Conservation (phyloP, 78 protist species). For the Protostelium mycophagum region DNA sequence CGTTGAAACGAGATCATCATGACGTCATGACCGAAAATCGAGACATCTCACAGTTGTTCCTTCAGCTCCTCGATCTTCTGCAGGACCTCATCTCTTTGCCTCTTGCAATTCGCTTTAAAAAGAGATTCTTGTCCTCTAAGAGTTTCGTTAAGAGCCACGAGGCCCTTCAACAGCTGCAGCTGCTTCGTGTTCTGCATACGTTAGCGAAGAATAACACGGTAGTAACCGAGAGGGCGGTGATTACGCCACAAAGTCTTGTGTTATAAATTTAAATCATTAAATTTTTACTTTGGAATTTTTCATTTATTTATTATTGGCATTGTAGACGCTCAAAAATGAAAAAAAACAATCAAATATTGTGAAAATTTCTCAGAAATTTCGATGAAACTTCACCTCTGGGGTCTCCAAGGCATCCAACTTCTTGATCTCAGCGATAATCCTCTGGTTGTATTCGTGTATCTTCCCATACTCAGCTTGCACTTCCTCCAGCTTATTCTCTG, state of each 20-base stretch:
- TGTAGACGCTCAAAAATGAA: too few relatives aligned
- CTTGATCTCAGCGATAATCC: constrained; percentile 40
- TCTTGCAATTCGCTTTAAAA: constrained; percentile 46
- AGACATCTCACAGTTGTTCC: neutral
- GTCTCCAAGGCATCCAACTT: constrained; percentile 67
- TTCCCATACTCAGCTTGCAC: constrained; percentile 14
- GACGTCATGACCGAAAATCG: too few relatives aligned
- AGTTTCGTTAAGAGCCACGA: constrained; percentile 50
- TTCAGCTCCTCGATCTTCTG: constrained; percentile 38
- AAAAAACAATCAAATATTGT: too few relatives aligned
- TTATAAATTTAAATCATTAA: too few relatives aligned
- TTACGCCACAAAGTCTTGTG: neutral
- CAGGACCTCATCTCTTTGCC: constrained; percentile 39
- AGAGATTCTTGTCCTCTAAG: constrained; percentile 37
- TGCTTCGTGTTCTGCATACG: constrained; percentile 32
- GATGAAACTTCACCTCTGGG: constrained; percentile 27
- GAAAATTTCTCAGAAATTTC: neutral
- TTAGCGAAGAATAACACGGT: too few relatives aligned
- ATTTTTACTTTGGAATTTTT: too few relatives aligned
- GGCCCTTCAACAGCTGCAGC: constrained; percentile 30
- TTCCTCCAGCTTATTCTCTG: constrained; percentile 14
- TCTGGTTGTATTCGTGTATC: constrained; percentile 29
- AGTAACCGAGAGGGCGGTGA: neutral
- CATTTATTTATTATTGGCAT: too few relatives aligned
- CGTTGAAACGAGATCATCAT: too few relatives aligned